Evolutionary conservation across 1,139 yeast species (phyloP), one percentile per base, ranked within the genome.

Genomic region (Kodamaea suecica): DNA sequence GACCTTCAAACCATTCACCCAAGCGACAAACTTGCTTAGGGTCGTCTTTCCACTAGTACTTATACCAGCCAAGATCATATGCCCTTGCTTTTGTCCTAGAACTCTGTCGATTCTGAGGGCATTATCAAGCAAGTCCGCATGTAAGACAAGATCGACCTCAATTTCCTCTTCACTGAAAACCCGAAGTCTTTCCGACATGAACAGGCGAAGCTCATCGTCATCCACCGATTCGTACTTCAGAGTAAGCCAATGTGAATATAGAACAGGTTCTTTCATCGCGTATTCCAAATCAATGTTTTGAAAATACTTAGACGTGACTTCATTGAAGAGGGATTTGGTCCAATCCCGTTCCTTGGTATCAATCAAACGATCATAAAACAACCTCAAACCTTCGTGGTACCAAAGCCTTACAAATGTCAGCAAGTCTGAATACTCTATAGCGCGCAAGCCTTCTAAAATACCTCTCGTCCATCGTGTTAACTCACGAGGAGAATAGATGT

Each of bases 391-490:
- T 54, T 88, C 97, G 53, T 88, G 87, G 9, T 80, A 83, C 92
- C 95, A 85, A 2, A 86, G 48, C 25, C 90, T 62, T 1, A 84
- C 56, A 16, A 87, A 56, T 0, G 69, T 68, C 23, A 61, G 62
- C 11, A 77, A 48, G 1, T 61, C 50, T 2, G 65, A 42, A 21
- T 61, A 55, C 3, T 63, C 65, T 2, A 61, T 45, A 1, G 69
- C 55, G 37, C 63, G 59, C 9, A 84, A 49, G 0, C 83, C 82
- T 33, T 75, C 76, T 35, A 76, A 69, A 1, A 92, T 58, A n/a
- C 96, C 95, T 41, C 84, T 70, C 2, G 79, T 66, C 95, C 96
- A 87, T 40, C 97, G 64, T 0, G 97, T 87, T 17, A 92, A 67
- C 52, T 92, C 98, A 55, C 97, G 78, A 0, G 98, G 97, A 17